Evolutionary conservation across 345 rosid species (phyloP).

Genomic region (Lepidium didymum): DNA sequence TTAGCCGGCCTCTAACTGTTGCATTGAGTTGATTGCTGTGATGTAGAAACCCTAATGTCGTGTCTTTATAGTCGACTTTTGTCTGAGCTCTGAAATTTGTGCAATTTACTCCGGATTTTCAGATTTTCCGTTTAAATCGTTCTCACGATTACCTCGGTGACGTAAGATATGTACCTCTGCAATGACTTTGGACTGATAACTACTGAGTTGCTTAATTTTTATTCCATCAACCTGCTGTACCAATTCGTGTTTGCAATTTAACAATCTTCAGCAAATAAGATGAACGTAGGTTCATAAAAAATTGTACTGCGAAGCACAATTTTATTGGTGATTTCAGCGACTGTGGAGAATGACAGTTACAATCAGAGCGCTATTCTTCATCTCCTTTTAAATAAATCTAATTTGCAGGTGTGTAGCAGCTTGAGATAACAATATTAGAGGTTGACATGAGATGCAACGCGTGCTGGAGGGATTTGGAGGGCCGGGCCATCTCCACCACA

Average conservation of each 20-base stretch:
- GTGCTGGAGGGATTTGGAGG: slow-evolving; percentile 95
- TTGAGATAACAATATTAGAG: slow-evolving; percentile 23
- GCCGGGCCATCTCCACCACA: slow-evolving; percentile 79
- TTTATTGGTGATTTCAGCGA: not conserved
- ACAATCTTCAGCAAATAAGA: not conserved
- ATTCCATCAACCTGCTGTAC: not conserved
- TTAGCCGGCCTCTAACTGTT: not conserved
- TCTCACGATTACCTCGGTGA: not conserved
- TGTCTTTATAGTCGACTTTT: not conserved
- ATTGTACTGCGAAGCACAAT: not conserved
- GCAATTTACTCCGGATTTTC: not conserved
- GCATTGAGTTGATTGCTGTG: not conserved
- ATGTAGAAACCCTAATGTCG: slow-evolving; percentile 1
- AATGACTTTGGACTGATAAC: not conserved
- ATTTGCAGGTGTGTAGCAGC: slow-evolving; percentile 2
- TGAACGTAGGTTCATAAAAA: not conserved
- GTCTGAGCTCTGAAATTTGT: not conserved
- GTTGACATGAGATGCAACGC: slow-evolving; percentile 89
- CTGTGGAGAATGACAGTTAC: not conserved
- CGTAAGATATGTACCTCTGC: not conserved
- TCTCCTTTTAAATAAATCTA: not conserved
- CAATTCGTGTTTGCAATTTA: slow-evolving; percentile 1
- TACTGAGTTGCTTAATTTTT: not conserved
- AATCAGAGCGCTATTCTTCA: not conserved
- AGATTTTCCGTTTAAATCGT: not conserved